Base-by-base conservation (phyloP, 2,329 filamentous ascomycete genomes). In the Aspergillus latus region DNA sequence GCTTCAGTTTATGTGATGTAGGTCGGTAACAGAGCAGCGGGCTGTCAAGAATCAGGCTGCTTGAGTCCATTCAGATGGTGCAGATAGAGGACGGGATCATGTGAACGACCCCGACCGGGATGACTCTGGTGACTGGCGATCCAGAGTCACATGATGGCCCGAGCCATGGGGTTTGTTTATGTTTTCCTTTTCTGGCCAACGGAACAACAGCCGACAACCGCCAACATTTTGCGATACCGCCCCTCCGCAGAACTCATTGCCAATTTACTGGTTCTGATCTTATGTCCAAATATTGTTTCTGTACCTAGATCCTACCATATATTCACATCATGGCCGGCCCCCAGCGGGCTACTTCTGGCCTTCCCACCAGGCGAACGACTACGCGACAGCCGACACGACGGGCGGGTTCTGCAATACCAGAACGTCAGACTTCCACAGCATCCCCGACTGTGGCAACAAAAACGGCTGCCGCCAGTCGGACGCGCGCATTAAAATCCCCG, bases 361-460 rank as follows among this genome's bases (percentile, higher is more conserved):
- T 76, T 68, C 78, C 80, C 49, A 71, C 75, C 60, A 81, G 77
- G 69, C 82, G 73, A 64, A 73, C 76, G 58, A 58, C 60, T 21
- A 56, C 73, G 72, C 80, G 80, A 52, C 80, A 78, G 63, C 74
- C 80, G 43, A 73, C 76, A 26, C 73, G 66, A 53, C 82, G 84
- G 71, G 78, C 82, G 60, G 82, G 80, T 36, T 81, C 84, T 26
- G 68, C 77, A 37, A 71, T 74, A 15, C 78, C 81, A 63, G 78
- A 84, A 37, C 78, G 82, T 59, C 74, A 87, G 30, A 76, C 81
- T 11, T 93, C 92, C 5, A 90, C 91, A 4, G 84, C 88, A 10
- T 93, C 92, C 4, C 90, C 91, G 4, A 84, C 88, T 58, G 84
- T 85, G 45, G 90, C 89, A 6, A 70, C 90, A 21, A 80, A 82